phyloP scores from a whole-genome alignment of 2,329 filamentous ascomycete species.

The Aspergillus terreus region DNA sequence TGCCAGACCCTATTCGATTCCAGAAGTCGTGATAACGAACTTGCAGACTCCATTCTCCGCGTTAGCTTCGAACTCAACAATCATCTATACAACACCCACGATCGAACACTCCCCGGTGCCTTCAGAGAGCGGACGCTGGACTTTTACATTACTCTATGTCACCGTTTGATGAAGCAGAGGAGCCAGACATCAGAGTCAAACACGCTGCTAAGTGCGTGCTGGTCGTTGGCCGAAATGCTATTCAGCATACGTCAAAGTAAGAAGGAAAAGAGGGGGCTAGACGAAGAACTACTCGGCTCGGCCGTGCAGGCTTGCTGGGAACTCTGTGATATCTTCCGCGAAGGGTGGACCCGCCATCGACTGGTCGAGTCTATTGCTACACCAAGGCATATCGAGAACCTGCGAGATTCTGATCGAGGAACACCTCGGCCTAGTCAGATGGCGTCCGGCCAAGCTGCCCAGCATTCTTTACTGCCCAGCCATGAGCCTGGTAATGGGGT shows the following conservation, averaged over 20 bases:
- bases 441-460: constrained; percentile 61
- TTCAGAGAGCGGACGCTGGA: constrained; percentile 88
- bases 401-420: constrained; percentile 67
- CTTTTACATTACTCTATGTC: constrained; percentile 91
- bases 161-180: constrained; percentile 92
- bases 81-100: constrained; percentile 89
- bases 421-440: constrained; percentile 80
- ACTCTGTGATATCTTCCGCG: constrained; percentile 85
- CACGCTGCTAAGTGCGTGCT: constrained; percentile 78
- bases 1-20: constrained; percentile 89
- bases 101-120: constrained; percentile 74
- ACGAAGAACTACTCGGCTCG: constrained; percentile 80
- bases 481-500: constrained; percentile 24
- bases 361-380: neutral
- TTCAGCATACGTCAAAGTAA: constrained; percentile 84
- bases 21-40: constrained; percentile 70
- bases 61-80: constrained; percentile 96
- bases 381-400: constrained; percentile 42
- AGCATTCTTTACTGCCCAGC: constrained; percentile 48
- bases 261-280: constrained; percentile 66
- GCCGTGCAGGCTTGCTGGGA: constrained; percentile 95
- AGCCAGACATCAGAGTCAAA: constrained; percentile 77
- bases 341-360: constrained; percentile 73
- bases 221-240: constrained; percentile 87
- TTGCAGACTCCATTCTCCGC: constrained; percentile 78